Base-by-base conservation (phyloP, 1,284 basidiomycete species). In the Marasmius tenuissimus region DNA sequence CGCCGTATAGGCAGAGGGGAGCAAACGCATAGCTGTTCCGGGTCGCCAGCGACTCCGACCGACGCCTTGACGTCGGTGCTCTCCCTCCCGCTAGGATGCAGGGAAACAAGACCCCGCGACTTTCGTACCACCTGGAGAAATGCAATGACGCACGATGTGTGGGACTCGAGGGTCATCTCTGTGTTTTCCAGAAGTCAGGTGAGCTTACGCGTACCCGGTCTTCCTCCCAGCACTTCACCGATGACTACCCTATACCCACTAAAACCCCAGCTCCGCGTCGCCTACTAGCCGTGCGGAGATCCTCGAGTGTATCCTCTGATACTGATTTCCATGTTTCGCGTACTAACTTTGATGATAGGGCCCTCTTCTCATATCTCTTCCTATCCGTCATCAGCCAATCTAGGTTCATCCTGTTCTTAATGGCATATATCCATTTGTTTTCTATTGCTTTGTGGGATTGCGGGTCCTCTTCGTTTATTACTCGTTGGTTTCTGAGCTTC, bases 401-500 rank as follows among this genome's bases (percentile, higher is more conserved):
- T 4, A 62, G 10, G 33, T 60, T 37, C 3, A 67, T 38, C 51
- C 67, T 56, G n/a, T 12, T 27, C 18, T 65, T 62, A 4, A 67
- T 60, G 0, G 50, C 50, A 5, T 38, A 20, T 2, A 20, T 20
- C 65, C 63, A 65, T 55, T 59, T 42, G 38, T 52, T 61, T 52
- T 48, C 27, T 16, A 63, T 35, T 55, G 4, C 27, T 27, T 27
- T 27, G 2, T 4, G 27, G 2, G 4, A 2, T 27, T 2, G 40
- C 2, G 40, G 40, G 6, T 42, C n/a, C n/a, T 40, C 16, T 16
- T 16, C 39, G 39, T 40, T 40, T 9, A 40, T 6, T 12, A 2
- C 40, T 42, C 40, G 11, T n/a, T 42, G 12, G 40, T 42, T 42
- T 42, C 40, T 42, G 3, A 42, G 40, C 6, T 42, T 42, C 40